A percentile compares a stretch with the other conserved stretches of the same genome.
These are phyloP conservation scores for Ogataea polymorpha DNA, from an alignment of 805 yeast species.

Conservation along the genomic window DNA sequence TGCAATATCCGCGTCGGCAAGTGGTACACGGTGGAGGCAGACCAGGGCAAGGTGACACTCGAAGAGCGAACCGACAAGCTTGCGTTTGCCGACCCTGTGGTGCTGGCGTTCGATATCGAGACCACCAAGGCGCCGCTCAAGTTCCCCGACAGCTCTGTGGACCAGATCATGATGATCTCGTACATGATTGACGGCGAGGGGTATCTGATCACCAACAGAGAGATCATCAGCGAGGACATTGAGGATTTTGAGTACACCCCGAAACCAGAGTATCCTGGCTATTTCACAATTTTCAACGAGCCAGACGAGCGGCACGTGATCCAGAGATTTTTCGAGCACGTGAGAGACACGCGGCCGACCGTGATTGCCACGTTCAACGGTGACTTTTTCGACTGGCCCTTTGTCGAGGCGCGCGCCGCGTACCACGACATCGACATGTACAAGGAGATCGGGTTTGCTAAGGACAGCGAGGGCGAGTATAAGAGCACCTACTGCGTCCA, in stretches of 20 bases:
- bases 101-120: conserved; percentile 95
- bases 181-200: conserved; percentile 99
- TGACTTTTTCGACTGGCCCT: conserved; percentile 99
- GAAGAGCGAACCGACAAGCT: conserved; percentile 68
- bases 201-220: conserved; percentile 87
- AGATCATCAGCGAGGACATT: conserved; percentile 89
- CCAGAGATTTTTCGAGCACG: conserved; percentile 81
- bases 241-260: conserved; percentile 98
- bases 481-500: conserved; percentile 90
- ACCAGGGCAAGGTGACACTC: conserved; percentile 51
- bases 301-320: conserved; percentile 74
- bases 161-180: conserved; percentile 97
- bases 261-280: conserved; percentile 90
- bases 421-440: conserved; percentile 85
- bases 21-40: conserved; percentile 83
- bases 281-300: conserved; percentile 87
- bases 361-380: conserved; percentile 98
- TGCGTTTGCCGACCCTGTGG: conserved; percentile 97
- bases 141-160: conserved; percentile 88
- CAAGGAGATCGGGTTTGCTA: conserved; percentile 90
- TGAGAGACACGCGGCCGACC: conserved; percentile 84
- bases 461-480: conserved; percentile 87
- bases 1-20: conserved; percentile 84
- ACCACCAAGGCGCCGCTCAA: conserved; percentile 95
- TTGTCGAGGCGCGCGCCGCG: conserved; percentile 83